phyloP scores from a whole-genome alignment of 1,284 basidiomycete species.

The Tylopilus orsonianus region DNA sequence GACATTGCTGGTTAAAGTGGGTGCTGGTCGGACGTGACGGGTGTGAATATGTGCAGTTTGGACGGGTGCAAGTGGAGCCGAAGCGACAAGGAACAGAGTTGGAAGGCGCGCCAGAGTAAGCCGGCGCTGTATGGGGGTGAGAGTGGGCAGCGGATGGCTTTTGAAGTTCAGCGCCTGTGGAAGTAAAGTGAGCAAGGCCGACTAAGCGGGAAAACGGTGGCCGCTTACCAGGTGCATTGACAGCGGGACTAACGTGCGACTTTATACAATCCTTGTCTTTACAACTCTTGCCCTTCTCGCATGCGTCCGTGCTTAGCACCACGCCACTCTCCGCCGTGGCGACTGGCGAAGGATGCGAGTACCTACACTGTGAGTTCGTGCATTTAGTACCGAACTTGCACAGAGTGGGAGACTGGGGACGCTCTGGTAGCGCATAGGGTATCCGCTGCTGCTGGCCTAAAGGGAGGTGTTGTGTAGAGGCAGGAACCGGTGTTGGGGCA shows the following conservation, averaged over 20 bases:
- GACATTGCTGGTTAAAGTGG: constrained; percentile 55
- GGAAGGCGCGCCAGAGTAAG: constrained; percentile 34
- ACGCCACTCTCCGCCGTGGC: constrained; percentile 91
- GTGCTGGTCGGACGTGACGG: constrained; percentile 48
- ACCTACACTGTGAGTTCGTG: constrained; percentile 83
- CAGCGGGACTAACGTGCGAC: constrained; percentile 84
- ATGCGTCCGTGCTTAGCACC: constrained; percentile 87
- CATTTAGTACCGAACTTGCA: constrained; percentile 92
- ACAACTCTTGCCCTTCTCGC: constrained; percentile 82
- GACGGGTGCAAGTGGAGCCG: constrained; percentile 72
- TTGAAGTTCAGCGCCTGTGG: constrained; percentile 42
- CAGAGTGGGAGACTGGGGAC: constrained; percentile 79
- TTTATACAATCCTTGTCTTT: constrained; percentile 90
- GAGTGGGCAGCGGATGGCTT: constrained; percentile 36
- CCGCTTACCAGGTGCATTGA: constrained; percentile 56
- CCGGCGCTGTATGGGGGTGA: constrained; percentile 17
- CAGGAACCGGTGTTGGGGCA: constrained; percentile 34
- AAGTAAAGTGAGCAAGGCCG: constrained; percentile 3
- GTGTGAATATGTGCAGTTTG: constrained; percentile 68
- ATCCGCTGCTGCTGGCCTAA: constrained; percentile 36
- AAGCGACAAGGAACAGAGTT: constrained; percentile 65
- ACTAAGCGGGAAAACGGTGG: constrained; percentile 1
- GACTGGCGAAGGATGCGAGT: constrained; percentile 89
- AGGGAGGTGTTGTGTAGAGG: constrained; percentile 31
- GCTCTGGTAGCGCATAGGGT: constrained; percentile 63